Conservation (phyloP, 176 grass and related monocot species). For the Aegilops umbellulata region DNA sequence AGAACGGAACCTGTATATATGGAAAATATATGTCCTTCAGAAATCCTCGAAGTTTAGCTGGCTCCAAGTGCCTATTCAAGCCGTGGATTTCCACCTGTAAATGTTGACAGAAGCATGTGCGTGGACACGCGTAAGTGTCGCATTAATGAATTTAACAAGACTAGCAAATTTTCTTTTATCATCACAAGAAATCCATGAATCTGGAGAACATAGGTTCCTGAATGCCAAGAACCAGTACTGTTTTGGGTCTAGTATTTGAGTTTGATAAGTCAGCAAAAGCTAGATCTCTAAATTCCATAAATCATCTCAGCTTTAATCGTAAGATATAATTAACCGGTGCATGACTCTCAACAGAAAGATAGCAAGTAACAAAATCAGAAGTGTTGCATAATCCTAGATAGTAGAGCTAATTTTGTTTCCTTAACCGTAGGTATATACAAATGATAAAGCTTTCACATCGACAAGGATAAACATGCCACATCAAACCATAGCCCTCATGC, state of each 20-base stretch:
- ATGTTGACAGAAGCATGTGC: slow-evolving; percentile 14
- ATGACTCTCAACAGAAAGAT: background rate
- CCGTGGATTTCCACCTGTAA: slow-evolving; percentile 46
- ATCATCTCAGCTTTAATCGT: background rate
- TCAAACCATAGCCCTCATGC: background rate
- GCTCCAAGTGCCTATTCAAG: slow-evolving; percentile 30
- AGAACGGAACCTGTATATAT: slow-evolving; percentile 52
- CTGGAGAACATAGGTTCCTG: background rate
- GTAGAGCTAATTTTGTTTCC: background rate
- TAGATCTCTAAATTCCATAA: background rate
- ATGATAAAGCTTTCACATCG: background rate
- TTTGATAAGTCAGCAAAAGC: background rate
- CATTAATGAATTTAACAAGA: background rate
- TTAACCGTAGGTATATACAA: background rate
- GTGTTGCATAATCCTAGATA: background rate
- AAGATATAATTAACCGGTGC: background rate
- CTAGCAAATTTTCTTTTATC: background rate
- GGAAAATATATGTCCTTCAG: slow-evolving; percentile 70
- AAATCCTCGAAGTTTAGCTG: slow-evolving; percentile 39
- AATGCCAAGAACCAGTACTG: background rate
- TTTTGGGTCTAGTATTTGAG: background rate
- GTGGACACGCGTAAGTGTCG: background rate
- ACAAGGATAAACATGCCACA: background rate
- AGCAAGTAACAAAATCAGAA: background rate
- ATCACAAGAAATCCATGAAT: background rate